A percentile compares a stretch with the other conserved stretches of the same genome.
These are phyloP conservation scores for Cyberlindnera xishuangbannaensis DNA, from an alignment of 805 yeast species.

Conservation along the genomic window DNA sequence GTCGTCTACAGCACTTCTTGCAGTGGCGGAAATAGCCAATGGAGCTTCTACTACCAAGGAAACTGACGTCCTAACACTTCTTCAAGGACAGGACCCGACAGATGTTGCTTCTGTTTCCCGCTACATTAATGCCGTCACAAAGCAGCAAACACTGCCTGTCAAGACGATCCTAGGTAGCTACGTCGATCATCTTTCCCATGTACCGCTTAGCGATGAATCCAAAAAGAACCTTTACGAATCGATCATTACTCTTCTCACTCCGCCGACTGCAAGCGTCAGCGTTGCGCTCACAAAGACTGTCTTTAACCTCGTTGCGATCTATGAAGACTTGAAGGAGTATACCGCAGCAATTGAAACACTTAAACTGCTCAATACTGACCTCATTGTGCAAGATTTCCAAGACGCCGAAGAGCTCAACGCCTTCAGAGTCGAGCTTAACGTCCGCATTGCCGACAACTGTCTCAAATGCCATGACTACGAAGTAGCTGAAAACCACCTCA, in stretches of 20 bases:
- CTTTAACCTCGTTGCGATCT: conserved; percentile 9
- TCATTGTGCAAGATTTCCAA: conserved; percentile 15
- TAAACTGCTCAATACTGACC: conserved; percentile 14
- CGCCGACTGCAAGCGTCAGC: conserved; percentile 16
- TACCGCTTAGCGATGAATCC: background rate
- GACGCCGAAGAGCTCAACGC: conserved; percentile 7
- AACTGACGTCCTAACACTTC: conserved; percentile 10
- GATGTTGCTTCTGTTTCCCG: conserved; percentile 6
- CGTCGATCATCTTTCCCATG: conserved; percentile 5
- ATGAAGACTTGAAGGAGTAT: conserved; percentile 8
- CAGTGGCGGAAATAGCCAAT: conserved; percentile 13
- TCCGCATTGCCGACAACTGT: conserved; percentile 15
- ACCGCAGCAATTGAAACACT: conserved; percentile 7
- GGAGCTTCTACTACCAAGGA: conserved; percentile 10
- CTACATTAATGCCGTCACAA: conserved; percentile 13
- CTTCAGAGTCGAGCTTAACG: conserved; percentile 15
- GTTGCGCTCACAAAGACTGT: conserved; percentile 11
- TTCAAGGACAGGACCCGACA: conserved; percentile 1
- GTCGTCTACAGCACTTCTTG: conserved; percentile 15
- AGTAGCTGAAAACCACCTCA: conserved; percentile 18
- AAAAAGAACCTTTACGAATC: conserved; percentile 8
- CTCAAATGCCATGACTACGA: conserved; percentile 13
- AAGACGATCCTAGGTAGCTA: conserved; percentile 12
- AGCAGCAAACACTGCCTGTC: conserved; percentile 19
- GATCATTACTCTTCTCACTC: conserved; percentile 13